Conservation (phyloP, 345 rosid species). For the Brassica cretica region DNA sequence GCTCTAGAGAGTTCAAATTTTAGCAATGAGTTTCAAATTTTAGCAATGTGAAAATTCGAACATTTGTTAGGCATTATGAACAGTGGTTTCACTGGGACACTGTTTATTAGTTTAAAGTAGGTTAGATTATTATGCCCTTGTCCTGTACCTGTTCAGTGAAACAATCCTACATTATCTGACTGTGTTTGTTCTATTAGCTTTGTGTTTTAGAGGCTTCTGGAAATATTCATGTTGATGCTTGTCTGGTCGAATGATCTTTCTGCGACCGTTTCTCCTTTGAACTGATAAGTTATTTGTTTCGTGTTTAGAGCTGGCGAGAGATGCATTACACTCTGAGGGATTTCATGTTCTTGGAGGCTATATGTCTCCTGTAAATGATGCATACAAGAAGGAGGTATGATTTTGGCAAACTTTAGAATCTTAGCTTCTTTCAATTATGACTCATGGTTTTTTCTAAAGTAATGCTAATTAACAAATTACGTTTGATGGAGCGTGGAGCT, state of each 20-base stretch:
- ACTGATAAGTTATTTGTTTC: constrained; percentile 22
- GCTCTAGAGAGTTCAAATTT: not conserved
- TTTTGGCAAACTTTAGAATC: not conserved
- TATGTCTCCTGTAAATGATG: constrained; percentile 92
- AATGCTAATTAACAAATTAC: not conserved
- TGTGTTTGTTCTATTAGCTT: constrained; percentile 8
- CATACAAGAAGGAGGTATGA: constrained; percentile 71
- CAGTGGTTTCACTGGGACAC: not conserved
- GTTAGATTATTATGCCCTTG: not conserved
- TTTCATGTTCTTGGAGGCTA: constrained; percentile 81
- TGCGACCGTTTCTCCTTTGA: not conserved
- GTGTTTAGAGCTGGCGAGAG: constrained; percentile 77
- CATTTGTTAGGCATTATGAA: not conserved
- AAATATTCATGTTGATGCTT: constrained; percentile 9
- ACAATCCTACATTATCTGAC: not conserved
- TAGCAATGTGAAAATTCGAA: not conserved
- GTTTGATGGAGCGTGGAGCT: not conserved
- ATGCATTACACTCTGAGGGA: constrained; percentile 62
- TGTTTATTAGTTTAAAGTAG: not conserved
- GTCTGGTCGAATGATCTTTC: constrained; percentile 5
- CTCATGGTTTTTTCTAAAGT: not conserved
- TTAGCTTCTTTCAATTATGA: not conserved
- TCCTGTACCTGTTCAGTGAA: not conserved
- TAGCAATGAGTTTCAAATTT: not conserved
- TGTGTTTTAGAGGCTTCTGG: not conserved